Evolutionary conservation across 1,139 yeast genomes (phyloP).

Genomic region (Debaryomyces psychrophilus): DNA sequence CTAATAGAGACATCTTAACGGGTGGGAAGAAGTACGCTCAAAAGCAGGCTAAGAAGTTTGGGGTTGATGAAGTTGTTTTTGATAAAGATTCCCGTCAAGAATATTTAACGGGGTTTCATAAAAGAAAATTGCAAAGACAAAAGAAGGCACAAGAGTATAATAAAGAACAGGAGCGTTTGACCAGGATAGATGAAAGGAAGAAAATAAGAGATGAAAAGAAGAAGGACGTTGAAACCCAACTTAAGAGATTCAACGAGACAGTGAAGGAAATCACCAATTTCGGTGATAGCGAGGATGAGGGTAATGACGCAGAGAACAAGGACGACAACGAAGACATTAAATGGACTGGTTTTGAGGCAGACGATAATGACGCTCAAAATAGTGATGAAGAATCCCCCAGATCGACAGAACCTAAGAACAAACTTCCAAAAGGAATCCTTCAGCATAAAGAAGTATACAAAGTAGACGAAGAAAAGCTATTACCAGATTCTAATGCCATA

Average conservation of each 20-base stretch:
- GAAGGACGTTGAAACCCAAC: conserved; percentile 62
- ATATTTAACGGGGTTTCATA: conserved; percentile 92
- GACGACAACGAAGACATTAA: conserved; percentile 22
- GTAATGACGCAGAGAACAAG: conserved; percentile 30
- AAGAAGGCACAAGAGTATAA: conserved; percentile 78
- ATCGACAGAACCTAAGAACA: conserved; percentile 36
- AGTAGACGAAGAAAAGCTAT: conserved; percentile 39
- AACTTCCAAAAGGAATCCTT: conserved; percentile 40
- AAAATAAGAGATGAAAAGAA: conserved; percentile 70
- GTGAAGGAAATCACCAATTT: conserved; percentile 47
- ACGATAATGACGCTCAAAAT: conserved; percentile 13
- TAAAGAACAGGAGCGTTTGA: conserved; percentile 75
- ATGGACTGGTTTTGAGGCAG: conserved; percentile 12
- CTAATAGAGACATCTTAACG: conserved; percentile 84
- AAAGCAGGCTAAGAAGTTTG: conserved; percentile 61
- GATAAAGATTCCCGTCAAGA: conserved; percentile 76
- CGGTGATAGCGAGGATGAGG: conserved; percentile 38
- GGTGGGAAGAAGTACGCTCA: conserved; percentile 84
- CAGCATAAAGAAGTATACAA: conserved; percentile 48
- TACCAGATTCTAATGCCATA: conserved; percentile 49
- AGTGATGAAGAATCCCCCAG: conserved; percentile 21
- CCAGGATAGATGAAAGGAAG: conserved; percentile 76
- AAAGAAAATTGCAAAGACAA: conserved; percentile 84
- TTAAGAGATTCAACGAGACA: conserved; percentile 59
- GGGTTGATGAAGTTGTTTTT: conserved; percentile 80